A percentile compares a stretch with the other conserved stretches of the same genome.
phyloP scores from a whole-genome alignment of 441 rosid genomes.

The Raphanus hybrid region DNA sequence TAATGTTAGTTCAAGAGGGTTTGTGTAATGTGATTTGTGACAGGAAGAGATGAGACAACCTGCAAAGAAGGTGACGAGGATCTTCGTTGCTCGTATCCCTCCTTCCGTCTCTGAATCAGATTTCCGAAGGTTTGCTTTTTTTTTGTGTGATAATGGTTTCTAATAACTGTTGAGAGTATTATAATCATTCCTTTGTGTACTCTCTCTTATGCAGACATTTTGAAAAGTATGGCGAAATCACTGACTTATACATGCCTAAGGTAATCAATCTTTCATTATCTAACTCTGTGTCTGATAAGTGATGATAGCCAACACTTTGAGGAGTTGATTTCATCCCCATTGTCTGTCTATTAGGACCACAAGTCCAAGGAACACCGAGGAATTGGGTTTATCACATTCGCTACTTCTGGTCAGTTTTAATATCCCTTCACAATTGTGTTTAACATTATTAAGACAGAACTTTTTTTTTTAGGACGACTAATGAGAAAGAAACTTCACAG shows the following conservation, averaged over 20 bases:
- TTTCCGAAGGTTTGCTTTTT: constrained; percentile 59
- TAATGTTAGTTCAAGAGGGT: constrained; percentile 19
- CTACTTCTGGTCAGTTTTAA: constrained; percentile 66
- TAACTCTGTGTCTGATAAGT: background rate
- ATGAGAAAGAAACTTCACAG: too few species aligned
- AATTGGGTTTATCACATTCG: constrained; percentile 90
- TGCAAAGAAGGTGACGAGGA: constrained; percentile 81
- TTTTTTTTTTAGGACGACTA: too few species aligned
- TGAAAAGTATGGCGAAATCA: constrained; percentile 91
- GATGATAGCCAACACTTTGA: background rate
- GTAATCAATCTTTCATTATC: constrained; percentile 33
- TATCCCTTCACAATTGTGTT: too few species aligned
- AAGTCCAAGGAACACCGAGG: constrained; percentile 87
- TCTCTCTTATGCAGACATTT: constrained; percentile 71
- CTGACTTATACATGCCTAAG: constrained; percentile 97
- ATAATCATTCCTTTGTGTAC: background rate
- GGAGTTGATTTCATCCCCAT: constrained; percentile 13
- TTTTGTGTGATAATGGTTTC: constrained; percentile 12
- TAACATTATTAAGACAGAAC: too few species aligned
- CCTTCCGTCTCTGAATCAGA: constrained; percentile 77
- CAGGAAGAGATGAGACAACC: constrained; percentile 99
- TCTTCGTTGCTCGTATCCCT: constrained; percentile 92
- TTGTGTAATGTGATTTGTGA: constrained; percentile 23
- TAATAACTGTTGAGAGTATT: constrained; percentile 8
- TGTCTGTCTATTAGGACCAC: constrained; percentile 62